phyloP scores from a whole-genome alignment of 345 rosid species.

The Lumnitzera racemosa region DNA sequence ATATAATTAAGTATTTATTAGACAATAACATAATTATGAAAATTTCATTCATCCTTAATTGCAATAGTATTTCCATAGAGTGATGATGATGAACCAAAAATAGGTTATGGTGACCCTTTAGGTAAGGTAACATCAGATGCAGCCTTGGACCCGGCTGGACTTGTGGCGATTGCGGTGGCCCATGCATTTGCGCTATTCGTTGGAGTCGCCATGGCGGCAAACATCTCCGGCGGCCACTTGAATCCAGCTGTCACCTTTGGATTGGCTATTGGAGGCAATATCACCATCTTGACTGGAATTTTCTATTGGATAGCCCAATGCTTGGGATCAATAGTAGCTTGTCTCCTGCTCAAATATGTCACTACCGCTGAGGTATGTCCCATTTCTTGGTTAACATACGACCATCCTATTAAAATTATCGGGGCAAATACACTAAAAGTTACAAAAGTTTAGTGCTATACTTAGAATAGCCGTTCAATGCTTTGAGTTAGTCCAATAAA shows the following conservation, averaged over 20 bases:
- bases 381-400: too few relatives aligned
- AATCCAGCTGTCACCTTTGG: slow-evolving; percentile 92
- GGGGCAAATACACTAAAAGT: too few relatives aligned
- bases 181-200: slow-evolving; percentile 80
- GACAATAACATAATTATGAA: too few relatives aligned
- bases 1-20: too few relatives aligned
- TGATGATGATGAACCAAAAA: too few relatives aligned
- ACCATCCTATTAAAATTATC: too few relatives aligned
- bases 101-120: slow-evolving; percentile 2
- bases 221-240: slow-evolving; percentile 85
- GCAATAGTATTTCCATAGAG: background rate
- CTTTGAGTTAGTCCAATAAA: too few relatives aligned
- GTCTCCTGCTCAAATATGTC: slow-evolving; percentile 66
- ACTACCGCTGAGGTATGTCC: slow-evolving; percentile 40
- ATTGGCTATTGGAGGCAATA: slow-evolving; percentile 78
- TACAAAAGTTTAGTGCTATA: too few relatives aligned
- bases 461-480: too few relatives aligned
- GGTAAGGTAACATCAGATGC: slow-evolving; percentile 67
- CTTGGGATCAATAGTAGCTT: slow-evolving; percentile 76
- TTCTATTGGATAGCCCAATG: slow-evolving; percentile 86
- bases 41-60: too few relatives aligned
- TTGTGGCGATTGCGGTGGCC: slow-evolving; percentile 79
- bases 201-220: slow-evolving; percentile 71
- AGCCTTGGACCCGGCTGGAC: slow-evolving; percentile 67
- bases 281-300: slow-evolving; percentile 64